Conservation (phyloP, 1,139 yeast species). For the Entelexis sorbosivorans region DNA sequence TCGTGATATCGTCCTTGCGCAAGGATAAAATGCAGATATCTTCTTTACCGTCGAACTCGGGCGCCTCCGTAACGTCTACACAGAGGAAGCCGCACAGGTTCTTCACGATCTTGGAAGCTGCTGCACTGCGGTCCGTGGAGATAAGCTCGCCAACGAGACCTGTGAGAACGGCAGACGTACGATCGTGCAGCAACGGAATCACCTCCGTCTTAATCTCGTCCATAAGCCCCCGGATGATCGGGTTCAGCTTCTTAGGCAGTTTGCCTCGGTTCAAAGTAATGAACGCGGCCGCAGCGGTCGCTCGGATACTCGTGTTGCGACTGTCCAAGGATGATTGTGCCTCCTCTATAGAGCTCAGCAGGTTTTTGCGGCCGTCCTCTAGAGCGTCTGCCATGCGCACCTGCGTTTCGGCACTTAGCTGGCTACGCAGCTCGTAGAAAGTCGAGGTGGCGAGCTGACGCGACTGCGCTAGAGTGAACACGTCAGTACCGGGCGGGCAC, state of each 20-base stretch:
- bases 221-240: conserved; percentile 83
- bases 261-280: conserved; percentile 35
- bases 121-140: conserved; percentile 48
- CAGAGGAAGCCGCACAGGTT: conserved; percentile 88
- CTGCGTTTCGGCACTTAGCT: conserved; percentile 60
- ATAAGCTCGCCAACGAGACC: conserved; percentile 50
- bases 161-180: conserved; percentile 63
- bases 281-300: conserved; percentile 59
- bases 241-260: conserved; percentile 77
- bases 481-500: conserved; percentile 54
- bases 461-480: conserved; percentile 73
- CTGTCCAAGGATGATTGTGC: conserved; percentile 46
- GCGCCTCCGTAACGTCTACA: conserved; percentile 92
- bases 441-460: conserved; percentile 56
- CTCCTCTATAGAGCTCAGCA: conserved; percentile 55
- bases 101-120: conserved; percentile 78
- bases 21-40: conserved; percentile 58
- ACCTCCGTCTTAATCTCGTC: conserved; percentile 79
- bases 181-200: conserved; percentile 50
- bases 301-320: conserved; percentile 53
- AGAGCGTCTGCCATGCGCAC: conserved; percentile 62
- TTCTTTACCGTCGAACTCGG: conserved; percentile 62
- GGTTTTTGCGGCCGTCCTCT: conserved; percentile 67
- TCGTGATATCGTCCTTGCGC: conserved; percentile 58
- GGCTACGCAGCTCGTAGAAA: conserved; percentile 52